A percentile compares a stretch with the other conserved stretches of the same genome.
These are phyloP conservation scores for Boletus rubescentipes DNA, from an alignment of 768 basidiomycete genomes.

Conservation along the genomic window DNA sequence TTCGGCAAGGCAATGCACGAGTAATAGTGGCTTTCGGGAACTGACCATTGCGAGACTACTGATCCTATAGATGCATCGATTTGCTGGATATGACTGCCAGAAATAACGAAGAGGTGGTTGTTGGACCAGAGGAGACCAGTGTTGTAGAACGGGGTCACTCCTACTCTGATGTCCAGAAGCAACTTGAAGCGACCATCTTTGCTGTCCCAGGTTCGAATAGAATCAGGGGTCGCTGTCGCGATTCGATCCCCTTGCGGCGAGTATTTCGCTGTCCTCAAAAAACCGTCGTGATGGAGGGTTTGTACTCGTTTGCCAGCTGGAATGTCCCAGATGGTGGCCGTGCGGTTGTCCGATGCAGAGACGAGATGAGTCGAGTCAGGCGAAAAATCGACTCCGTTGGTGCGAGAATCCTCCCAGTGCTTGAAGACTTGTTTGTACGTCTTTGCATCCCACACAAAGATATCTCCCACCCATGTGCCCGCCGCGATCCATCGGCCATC, in stretches of 20 bases:
- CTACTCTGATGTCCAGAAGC: not conserved
- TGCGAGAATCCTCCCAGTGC: too few relatives aligned
- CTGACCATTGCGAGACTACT: not conserved
- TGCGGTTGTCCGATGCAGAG: too few relatives aligned
- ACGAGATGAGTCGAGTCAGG: too few relatives aligned
- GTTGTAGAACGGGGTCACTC: not conserved
- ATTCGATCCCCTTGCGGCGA: not conserved
- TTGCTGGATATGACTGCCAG: not conserved
- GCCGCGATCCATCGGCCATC: too few relatives aligned
- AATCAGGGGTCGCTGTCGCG: not conserved
- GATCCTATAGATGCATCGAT: not conserved
- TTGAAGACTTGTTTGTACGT: too few relatives aligned
- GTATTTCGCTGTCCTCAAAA: not conserved
- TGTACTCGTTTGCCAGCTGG: too few relatives aligned
- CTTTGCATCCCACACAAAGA: too few relatives aligned
- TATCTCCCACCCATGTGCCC: too few relatives aligned
- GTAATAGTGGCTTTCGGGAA: not conserved
- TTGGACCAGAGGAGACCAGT: not conserved
- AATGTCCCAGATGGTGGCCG: too few relatives aligned
- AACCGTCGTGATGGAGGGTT: not conserved
- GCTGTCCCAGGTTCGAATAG: not conserved
- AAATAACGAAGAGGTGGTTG: not conserved
- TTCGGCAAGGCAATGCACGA: not conserved
- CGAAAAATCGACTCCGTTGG: too few relatives aligned
- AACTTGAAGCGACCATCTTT: not conserved